These are phyloP conservation scores for Hansenula lynferdii DNA, from an alignment of 1,139 yeast genomes.

Conservation along the genomic window DNA sequence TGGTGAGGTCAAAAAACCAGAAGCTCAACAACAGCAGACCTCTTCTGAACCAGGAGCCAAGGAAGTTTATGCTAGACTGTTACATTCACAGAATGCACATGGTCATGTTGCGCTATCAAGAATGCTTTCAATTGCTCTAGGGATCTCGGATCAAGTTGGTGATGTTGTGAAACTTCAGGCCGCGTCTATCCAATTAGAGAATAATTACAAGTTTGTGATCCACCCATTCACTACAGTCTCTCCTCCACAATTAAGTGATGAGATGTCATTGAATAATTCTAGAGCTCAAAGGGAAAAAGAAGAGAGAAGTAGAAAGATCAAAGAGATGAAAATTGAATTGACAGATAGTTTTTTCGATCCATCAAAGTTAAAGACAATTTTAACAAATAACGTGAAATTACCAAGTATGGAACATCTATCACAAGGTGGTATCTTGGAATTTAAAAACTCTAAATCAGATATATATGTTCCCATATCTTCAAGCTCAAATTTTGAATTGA, in stretches of 20 bases:
- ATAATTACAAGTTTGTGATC: slow-evolving; percentile 39
- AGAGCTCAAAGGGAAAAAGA: slow-evolving; percentile 19
- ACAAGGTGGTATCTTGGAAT: slow-evolving; percentile 56
- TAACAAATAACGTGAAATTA: slow-evolving; percentile 44
- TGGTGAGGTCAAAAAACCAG: slow-evolving; percentile 20
- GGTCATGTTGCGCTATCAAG: slow-evolving; percentile 50
- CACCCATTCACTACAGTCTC: slow-evolving; percentile 53
- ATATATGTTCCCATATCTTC: slow-evolving; percentile 39
- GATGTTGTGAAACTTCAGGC: slow-evolving; percentile 50
- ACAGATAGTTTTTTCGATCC: slow-evolving; percentile 10
- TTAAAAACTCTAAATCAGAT: slow-evolving; percentile 41
- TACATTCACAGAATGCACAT: slow-evolving; percentile 29
- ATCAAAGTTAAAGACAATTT: slow-evolving; percentile 25
- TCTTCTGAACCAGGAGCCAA: not conserved
- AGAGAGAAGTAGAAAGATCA: slow-evolving; percentile 15
- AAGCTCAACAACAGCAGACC: not conserved
- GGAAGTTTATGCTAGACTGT: slow-evolving; percentile 49
- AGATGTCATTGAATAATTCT: slow-evolving; percentile 13
- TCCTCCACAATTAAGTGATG: slow-evolving; percentile 19
- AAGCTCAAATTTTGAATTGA: slow-evolving; percentile 32
- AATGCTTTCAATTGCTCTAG: slow-evolving; percentile 54
- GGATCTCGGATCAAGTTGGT: slow-evolving; percentile 44
- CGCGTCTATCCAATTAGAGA: slow-evolving; percentile 32
- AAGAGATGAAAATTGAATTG: slow-evolving; percentile 24
- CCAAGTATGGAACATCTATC: slow-evolving; percentile 51